Base-by-base conservation (phyloP, 2,329 filamentous ascomycete species). In the Fonsecaea nubica region DNA sequence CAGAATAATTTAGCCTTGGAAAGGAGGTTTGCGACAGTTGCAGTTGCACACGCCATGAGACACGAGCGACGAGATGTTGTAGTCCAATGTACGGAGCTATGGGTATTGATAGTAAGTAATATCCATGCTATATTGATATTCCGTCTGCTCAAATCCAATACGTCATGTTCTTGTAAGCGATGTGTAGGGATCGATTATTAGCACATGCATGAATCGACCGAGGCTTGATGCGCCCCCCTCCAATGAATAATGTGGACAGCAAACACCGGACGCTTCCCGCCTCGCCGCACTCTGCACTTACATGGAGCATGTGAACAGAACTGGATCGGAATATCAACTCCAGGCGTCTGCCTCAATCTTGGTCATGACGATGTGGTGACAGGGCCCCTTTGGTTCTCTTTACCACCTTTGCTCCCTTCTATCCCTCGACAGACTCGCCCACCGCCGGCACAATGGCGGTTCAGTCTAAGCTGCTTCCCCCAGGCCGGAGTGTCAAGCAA, bases 221-320 rank as follows among this genome's bases (percentile, higher is more conserved):
- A 50, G 45, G 45, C 45, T 50, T 25, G 18, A 30, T 18, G 45
- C 18, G 30, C 12, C 45, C 45, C 45, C 9, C 18, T 30, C 18
- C 10, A 25, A 25, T 25, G 18, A 30, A 25, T 21, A 8, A 9
- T 25, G 3, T 18, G 4, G 7, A n/a, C 40, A 45, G 9, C 13
- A 3, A 45, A 45, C 40, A 45, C 40, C 40, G 72, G 95, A 99
- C 76, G 95, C 99, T 76, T 97, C 93, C 0, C 88, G 45, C 45
- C 45, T 50, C 45, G 45, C 21, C 45, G 45, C 21, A 4, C 87
- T 64, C 78, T 89, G 70, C 99, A 99, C 76, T 96, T 91, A 77
- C 85, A 83, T 71, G 88, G 88, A 68, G 92, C 93, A 0, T 85
- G 90, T 71, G 86, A 88, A 42, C 84, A 93, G 69, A 94, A 94